Evolutionary conservation across 1,139 yeast species (phyloP).

Genomic region (Blastobotrys proliferans): DNA sequence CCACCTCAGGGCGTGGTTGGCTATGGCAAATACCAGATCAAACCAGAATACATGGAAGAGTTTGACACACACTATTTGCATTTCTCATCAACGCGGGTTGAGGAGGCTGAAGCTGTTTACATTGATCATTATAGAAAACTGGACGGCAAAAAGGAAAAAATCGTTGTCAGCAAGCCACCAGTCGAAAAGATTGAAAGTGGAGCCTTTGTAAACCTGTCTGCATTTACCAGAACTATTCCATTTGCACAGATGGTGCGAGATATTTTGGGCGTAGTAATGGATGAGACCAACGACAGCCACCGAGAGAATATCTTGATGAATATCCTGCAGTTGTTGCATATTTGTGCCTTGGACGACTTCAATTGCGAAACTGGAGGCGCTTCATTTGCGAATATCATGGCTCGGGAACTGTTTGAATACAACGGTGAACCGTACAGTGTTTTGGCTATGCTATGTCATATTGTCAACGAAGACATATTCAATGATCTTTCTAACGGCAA

Average conservation of each 20-base stretch:
- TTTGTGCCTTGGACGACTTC: conserved; percentile 42
- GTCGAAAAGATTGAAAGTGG: conserved; percentile 31
- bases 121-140: conserved; percentile 26
- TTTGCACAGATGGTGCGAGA: conserved; percentile 32
- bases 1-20: conserved; percentile 65
- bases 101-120: conserved; percentile 61
- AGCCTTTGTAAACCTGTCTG: conserved; percentile 33
- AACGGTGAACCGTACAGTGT: conserved; percentile 11
- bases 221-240: conserved; percentile 34
- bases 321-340: conserved; percentile 64
- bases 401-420: conserved; percentile 13
- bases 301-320: conserved; percentile 57
- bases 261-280: conserved; percentile 20
- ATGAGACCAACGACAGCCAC: conserved; percentile 35
- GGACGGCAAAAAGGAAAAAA: conserved; percentile 26
- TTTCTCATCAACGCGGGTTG: conserved; percentile 71
- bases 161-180: conserved; percentile 36
- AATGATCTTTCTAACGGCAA: conserved; percentile 12
- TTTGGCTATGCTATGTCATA: conserved; percentile 12
- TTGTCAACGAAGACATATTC: conserved; percentile 12
- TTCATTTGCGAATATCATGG: conserved; percentile 9
- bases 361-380: conserved; percentile 9
- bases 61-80: conserved; percentile 83
- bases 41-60: conserved; percentile 48
- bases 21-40: conserved; percentile 64